A percentile compares a stretch with the other conserved stretches of the same genome.
Conservation (phyloP, 2,329 filamentous ascomycete species). For the Teratosphaeria viscida region DNA sequence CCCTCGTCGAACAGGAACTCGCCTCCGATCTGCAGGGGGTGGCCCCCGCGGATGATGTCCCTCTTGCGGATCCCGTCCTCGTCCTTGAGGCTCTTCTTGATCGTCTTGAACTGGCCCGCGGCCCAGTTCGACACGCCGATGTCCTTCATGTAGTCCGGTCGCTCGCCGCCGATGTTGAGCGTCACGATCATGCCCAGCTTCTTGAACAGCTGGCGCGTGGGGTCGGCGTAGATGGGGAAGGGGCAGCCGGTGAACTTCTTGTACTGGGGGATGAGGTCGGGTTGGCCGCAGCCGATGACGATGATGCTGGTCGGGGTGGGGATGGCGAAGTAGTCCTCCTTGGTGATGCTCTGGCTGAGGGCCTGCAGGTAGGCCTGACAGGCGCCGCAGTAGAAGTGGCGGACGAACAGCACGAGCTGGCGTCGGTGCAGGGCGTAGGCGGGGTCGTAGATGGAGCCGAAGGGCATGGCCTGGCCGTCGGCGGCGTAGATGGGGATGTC, state of each 20-base stretch:
- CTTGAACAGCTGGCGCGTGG: slow-evolving; percentile 25
- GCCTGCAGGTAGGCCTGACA: slow-evolving; percentile 29
- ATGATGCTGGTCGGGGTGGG: slow-evolving; percentile 27
- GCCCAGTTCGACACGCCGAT: slow-evolving; percentile 22
- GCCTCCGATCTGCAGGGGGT: slow-evolving; percentile 30
- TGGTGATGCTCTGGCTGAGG: slow-evolving; percentile 23
- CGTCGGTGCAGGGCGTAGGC: slow-evolving; percentile 27
- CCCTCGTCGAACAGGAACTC: slow-evolving; percentile 33
- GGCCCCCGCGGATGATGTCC: slow-evolving; percentile 26
- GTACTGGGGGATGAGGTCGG: slow-evolving; percentile 27
- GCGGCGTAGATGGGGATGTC: slow-evolving; percentile 46
- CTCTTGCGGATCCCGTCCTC: slow-evolving; percentile 22
- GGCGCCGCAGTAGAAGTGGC: slow-evolving; percentile 33
- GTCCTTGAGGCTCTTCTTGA: slow-evolving; percentile 17
- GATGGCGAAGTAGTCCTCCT: slow-evolving; percentile 27
- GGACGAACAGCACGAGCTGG: slow-evolving; percentile 31
- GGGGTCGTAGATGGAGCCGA: slow-evolving; percentile 53
- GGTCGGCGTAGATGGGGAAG: slow-evolving; percentile 30
- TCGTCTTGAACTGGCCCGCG: slow-evolving; percentile 21
- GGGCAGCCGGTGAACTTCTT: slow-evolving; percentile 26
- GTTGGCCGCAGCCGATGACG: slow-evolving; percentile 29
- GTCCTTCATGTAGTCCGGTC: slow-evolving; percentile 29
- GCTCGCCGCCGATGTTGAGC: slow-evolving; percentile 22
- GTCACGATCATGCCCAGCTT: slow-evolving; percentile 25
- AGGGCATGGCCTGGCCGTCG: slow-evolving; percentile 49